Evolutionary conservation across 352 stramenopile species (phyloP).

Genomic region (Phytophthora meadii): DNA sequence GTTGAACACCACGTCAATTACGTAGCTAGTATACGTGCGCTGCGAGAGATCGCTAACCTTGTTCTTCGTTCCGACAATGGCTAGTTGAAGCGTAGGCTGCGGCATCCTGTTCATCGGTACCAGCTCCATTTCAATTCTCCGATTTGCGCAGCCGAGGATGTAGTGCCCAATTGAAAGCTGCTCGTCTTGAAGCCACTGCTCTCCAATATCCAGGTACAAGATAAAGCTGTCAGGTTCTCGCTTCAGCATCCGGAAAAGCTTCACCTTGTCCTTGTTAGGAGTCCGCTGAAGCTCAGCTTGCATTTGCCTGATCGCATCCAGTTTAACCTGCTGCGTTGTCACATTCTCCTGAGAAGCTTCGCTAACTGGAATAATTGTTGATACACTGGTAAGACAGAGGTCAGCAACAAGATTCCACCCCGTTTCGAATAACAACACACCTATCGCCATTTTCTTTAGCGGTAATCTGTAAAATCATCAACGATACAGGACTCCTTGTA

Average conservation of each 20-base stretch:
- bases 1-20: constrained; percentile 76
- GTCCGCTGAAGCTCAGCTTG: constrained; percentile 31
- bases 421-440: constrained; percentile 15
- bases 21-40: constrained; percentile 72
- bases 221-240: constrained; percentile 61
- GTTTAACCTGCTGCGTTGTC: constrained; percentile 62
- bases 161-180: constrained; percentile 52
- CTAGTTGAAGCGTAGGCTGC: constrained; percentile 62
- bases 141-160: constrained; percentile 37
- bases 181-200: constrained; percentile 69
- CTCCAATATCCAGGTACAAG: constrained; percentile 41
- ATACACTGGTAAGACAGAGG: constrained; percentile 17
- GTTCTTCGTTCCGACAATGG: constrained; percentile 71
- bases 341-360: constrained; percentile 43
- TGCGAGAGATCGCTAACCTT: constrained; percentile 84
- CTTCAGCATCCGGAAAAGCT: constrained; percentile 19
- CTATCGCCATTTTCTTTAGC: constrained; percentile 37
- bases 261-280: constrained; percentile 10
- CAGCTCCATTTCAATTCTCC: constrained; percentile 44
- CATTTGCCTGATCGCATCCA: constrained; percentile 63
- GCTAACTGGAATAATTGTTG: constrained; percentile 50
- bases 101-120: constrained; percentile 63
- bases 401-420: no score
- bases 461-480: constrained; percentile 48
- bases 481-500: constrained; percentile 17